These are phyloP conservation scores for Didymella lethalis DNA, from an alignment of 2,329 filamentous ascomycete species.

Conservation along the genomic window DNA sequence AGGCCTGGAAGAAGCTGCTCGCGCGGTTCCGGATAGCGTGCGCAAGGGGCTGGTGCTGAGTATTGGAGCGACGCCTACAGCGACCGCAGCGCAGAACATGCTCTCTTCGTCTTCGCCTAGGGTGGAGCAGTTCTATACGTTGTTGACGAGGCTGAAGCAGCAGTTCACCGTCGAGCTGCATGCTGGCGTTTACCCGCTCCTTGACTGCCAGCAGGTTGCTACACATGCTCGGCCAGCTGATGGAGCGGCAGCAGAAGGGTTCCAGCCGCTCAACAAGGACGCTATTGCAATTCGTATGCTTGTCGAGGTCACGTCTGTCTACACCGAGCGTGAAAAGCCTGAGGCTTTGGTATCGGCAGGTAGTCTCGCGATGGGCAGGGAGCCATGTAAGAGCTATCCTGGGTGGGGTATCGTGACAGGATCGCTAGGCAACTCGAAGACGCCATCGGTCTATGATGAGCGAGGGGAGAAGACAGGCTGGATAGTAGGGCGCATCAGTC, in stretches of 20 bases:
- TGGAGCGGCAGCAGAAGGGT: constrained; percentile 21
- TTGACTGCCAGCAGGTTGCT: constrained; percentile 81
- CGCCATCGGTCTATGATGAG: constrained; percentile 39
- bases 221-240: constrained; percentile 66
- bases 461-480: constrained; percentile 57
- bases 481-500: constrained; percentile 75
- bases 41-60: constrained; percentile 63
- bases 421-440: constrained; percentile 56
- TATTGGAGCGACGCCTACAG: constrained; percentile 79
- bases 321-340: constrained; percentile 56
- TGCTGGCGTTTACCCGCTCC: constrained; percentile 76
- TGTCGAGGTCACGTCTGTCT: constrained; percentile 75
- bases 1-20: constrained; percentile 59
- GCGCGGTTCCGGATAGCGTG: constrained; percentile 44
- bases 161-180: constrained; percentile 69
- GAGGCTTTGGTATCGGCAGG: constrained; percentile 77
- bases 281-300: constrained; percentile 73
- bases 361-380: constrained; percentile 73
- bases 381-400: constrained; percentile 73
- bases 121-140: constrained; percentile 50
- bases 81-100: constrained; percentile 69
- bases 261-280: constrained; percentile 56
- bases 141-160: constrained; percentile 51
- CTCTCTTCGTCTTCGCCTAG: constrained; percentile 53
- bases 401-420: constrained; percentile 75